Evolutionary conservation across 73 alveolate species (phyloP), one percentile per base, ranked within the genome.

Genomic region (Paraurostyla sp.): DNA sequence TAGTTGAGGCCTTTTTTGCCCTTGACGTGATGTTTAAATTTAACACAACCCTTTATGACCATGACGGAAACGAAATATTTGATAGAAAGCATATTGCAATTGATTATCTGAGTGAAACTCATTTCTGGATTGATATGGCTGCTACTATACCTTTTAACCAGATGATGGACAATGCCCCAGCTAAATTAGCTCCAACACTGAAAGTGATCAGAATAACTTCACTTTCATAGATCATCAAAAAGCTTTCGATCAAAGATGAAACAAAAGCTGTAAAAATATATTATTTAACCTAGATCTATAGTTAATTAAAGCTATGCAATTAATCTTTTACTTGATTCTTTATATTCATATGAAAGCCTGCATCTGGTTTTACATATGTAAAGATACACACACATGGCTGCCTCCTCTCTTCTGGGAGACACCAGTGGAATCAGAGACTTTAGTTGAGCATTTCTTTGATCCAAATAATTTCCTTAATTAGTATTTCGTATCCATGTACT

Each of bases 11-110:
- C 11, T 2, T 54, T 35, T 58, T 42, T 56, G 57, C 88, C 20
- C 29, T 80, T 6, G 90, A 80, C 69, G 62, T 80, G 4, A 18
- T 59, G 16, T 41, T 88, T 36, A 80, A 41, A 30, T 81, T 88
- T 71, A 80, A 88, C 25, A 88, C 94, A 23, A 80, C 94, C 35
- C 42, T 46, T 16, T 48, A 46, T 69, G 83, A 58, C 40, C 45
- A 76, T 41, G 83, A 80, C 15, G 94, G 94, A n/a, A 88, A 88
- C 32, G 94, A 88, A 50, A 69, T 88, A 23, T 88, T 29, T 49
- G 87, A 88, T 62, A 25, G 85, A 22, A 81, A 88, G 59, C 60
- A 81, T 22, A 59, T 88, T 6, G 87, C 88, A 32, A 60, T 52
- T 48, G 52, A 88, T n/a, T 88, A 88, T 82, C 43, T 88, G 16